These are phyloP conservation scores for Schizothecium vesticola DNA, from an alignment of 495 filamentous ascomycete species.

Conservation along the genomic window DNA sequence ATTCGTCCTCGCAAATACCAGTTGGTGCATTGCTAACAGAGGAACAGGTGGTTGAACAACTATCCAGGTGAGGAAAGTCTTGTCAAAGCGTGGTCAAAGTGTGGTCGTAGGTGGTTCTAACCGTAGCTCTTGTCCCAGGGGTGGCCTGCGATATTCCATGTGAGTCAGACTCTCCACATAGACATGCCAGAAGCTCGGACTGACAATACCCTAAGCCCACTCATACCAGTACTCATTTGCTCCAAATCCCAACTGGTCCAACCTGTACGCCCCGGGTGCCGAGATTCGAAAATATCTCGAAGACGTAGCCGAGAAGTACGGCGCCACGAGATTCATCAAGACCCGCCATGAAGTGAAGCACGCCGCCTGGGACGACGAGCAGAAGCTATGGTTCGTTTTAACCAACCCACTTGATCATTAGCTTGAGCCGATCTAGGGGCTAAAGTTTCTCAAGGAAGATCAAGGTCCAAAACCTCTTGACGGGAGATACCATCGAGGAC, in stretches of 20 bases:
- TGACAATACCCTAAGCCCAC: slow-evolving; percentile 25
- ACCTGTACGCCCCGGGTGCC: slow-evolving; percentile 58
- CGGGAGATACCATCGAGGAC: slow-evolving; percentile 32
- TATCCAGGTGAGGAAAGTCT: slow-evolving; percentile 33
- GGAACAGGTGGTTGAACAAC: slow-evolving; percentile 34
- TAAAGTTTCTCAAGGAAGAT: slow-evolving; percentile 18
- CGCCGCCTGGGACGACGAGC: slow-evolving; percentile 50
- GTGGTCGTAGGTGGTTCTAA: slow-evolving; percentile 1
- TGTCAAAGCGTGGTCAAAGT: not conserved
- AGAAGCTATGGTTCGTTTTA: slow-evolving; percentile 49
- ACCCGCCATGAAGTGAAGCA: slow-evolving; percentile 33
- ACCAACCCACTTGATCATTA: not conserved
- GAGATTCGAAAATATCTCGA: slow-evolving; percentile 60
- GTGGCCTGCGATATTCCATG: slow-evolving; percentile 42
- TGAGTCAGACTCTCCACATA: slow-evolving; percentile 9
- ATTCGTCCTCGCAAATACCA: not conserved
- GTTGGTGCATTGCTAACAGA: not conserved
- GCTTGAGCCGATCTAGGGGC: not conserved
- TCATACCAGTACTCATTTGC: slow-evolving; percentile 65
- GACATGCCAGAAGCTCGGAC: not conserved
- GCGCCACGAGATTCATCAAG: slow-evolving; percentile 46
- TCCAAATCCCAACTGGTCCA: slow-evolving; percentile 58
- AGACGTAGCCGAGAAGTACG: slow-evolving; percentile 53
- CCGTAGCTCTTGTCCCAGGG: slow-evolving; percentile 14
- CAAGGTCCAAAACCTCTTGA: slow-evolving; percentile 27